A percentile compares a stretch with the other conserved stretches of the same genome.
phyloP scores from a whole-genome alignment of 78 protist species.

The Speleostelium caveatum region DNA sequence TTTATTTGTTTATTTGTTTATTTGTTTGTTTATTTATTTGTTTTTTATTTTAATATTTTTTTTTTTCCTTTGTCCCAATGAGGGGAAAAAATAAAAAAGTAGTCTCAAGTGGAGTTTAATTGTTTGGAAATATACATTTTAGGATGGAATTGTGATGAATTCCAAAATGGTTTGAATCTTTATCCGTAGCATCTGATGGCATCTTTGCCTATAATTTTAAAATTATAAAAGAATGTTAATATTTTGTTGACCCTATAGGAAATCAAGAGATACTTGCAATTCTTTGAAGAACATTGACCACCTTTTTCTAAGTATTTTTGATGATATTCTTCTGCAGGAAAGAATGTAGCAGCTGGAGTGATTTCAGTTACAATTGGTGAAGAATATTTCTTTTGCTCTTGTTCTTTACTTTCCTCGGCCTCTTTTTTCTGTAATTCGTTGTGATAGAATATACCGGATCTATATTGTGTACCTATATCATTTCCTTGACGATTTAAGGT shows the following conservation, averaged over 20 bases:
- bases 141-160: too few relatives aligned
- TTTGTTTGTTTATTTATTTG: too few relatives aligned
- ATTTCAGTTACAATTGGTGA: conserved; percentile 78
- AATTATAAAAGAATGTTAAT: too few relatives aligned
- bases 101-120: too few relatives aligned
- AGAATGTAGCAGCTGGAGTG: conserved; percentile 48
- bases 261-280: too few relatives aligned
- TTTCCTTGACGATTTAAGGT: conserved; percentile 89
- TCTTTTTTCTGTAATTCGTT: conserved; percentile 83
- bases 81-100: too few relatives aligned
- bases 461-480: conserved; percentile 95
- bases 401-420: conserved; percentile 29
- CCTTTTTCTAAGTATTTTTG: conserved; percentile 79
- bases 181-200: conserved; percentile 67
- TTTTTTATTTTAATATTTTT: too few relatives aligned
- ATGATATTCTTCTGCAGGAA: conserved; percentile 87
- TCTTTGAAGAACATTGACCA: conserved; percentile 52
- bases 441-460: conserved; percentile 85
- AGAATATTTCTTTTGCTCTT: conserved; percentile 36
- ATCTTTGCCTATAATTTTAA: too few relatives aligned
- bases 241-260: too few relatives aligned
- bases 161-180: neutral
- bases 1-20: neutral
- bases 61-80: too few relatives aligned
- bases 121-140: too few relatives aligned